Conservation (phyloP, 106 monocot species). For the Xerophyta viscosa region DNA sequence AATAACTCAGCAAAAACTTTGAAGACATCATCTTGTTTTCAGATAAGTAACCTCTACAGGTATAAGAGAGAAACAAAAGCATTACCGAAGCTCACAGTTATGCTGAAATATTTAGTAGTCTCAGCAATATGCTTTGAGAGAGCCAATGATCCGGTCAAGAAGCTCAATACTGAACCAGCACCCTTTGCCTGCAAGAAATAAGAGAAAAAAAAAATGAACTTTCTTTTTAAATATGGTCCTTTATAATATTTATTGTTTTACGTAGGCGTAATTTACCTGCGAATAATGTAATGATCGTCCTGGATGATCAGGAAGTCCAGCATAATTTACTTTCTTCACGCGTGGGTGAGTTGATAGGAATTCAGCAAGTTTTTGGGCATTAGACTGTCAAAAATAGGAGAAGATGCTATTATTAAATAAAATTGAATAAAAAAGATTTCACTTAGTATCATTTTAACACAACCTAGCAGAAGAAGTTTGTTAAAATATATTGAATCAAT, state of each 20-base stretch:
- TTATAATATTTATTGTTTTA: background rate
- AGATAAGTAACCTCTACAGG: no score
- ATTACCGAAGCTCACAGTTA: conserved; percentile 95
- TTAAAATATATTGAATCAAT: no score
- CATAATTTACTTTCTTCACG: conserved; percentile 88
- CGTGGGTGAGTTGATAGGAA: conserved; percentile 85
- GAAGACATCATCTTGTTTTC: no score
- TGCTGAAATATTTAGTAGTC: conserved; percentile 68
- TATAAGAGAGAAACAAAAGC: no score
- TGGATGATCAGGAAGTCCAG: conserved; percentile 83
- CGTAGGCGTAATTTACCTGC: conserved; percentile 48
- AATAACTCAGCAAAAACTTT: no score
- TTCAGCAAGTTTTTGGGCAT: conserved; percentile 92
- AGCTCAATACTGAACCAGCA: conserved; percentile 94
- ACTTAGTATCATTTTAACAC: no score
- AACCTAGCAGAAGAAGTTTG: no score
- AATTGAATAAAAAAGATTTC: no score
- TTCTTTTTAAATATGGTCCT: background rate
- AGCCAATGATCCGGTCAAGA: conserved; percentile 73
- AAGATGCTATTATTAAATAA: no score
- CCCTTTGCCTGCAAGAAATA: conserved; percentile 71
- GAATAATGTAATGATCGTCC: conserved; percentile 74
- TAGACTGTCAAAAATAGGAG: conserved; percentile 49
- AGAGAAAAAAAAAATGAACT: background rate
- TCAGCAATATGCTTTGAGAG: conserved; percentile 93